Percentiles rank a stretch among this genome's conserved stretches.
These are phyloP conservation scores for Daedaleopsis nitida DNA, from an alignment of 768 basidiomycete genomes.

Conservation along the genomic window DNA sequence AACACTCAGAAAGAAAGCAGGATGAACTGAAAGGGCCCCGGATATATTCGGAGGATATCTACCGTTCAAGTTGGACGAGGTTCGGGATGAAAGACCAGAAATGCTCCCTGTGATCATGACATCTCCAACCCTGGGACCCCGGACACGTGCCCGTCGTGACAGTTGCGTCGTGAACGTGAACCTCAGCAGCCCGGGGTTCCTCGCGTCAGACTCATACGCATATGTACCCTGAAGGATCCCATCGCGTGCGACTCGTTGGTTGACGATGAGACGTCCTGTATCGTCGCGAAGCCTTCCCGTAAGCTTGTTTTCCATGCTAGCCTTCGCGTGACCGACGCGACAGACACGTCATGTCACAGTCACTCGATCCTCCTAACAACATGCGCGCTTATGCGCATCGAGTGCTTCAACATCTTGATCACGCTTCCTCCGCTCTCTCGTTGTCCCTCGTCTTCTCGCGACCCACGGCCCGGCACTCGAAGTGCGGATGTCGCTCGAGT, in stretches of 20 bases:
- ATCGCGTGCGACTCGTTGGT: no score
- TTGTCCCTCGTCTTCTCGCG: no score
- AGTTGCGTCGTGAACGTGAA: not conserved
- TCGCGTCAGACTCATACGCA: not conserved
- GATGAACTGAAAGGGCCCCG: slow-evolving; percentile 17
- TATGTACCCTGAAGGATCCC: not conserved
- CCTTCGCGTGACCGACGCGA: not conserved
- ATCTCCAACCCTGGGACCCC: not conserved
- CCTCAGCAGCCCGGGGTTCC: not conserved
- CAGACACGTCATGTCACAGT: not conserved
- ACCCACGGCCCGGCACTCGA: no score
- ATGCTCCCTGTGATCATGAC: not conserved
- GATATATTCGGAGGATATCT: slow-evolving; percentile 10
- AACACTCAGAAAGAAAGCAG: slow-evolving; percentile 12
- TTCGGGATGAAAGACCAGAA: slow-evolving; percentile 4
- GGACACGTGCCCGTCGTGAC: not conserved
- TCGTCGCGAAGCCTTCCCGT: not conserved
- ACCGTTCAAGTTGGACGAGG: slow-evolving; percentile 20
- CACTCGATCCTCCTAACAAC: not conserved
- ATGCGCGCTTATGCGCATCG: not conserved
- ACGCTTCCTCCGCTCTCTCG: no score
- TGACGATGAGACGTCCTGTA: not conserved
- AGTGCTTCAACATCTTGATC: no score
- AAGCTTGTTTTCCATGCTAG: not conserved
- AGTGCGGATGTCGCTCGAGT: no score